Conservation (phyloP, 805 yeast species). For the Zygoascus bituminiphila region DNA sequence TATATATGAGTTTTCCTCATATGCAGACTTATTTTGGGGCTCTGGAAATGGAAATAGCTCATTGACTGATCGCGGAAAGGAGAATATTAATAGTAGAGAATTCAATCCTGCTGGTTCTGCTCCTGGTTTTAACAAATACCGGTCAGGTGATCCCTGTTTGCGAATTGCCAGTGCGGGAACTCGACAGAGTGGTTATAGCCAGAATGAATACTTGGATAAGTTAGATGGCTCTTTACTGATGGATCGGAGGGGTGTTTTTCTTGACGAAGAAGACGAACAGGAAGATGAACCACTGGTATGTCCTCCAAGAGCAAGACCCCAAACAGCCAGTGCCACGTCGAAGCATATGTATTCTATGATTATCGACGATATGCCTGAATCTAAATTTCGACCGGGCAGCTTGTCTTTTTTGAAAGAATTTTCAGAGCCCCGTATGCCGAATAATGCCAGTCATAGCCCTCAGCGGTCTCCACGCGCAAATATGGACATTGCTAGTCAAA, state of each 20-base stretch:
- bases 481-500: too few species aligned
- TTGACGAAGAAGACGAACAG: background rate
- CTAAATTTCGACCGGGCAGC: background rate
- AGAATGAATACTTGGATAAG: too few species aligned
- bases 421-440: background rate
- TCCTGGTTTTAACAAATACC: background rate
- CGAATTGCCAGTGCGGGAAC: background rate
- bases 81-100: background rate
- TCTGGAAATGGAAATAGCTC: too few species aligned
- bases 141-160: background rate
- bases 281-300: background rate
- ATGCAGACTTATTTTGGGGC: background rate
- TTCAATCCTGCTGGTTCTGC: background rate
- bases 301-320: background rate
- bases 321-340: background rate
- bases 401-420: background rate
- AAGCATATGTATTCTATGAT: background rate
- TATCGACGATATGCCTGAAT: background rate
- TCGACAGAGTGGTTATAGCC: background rate
- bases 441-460: background rate
- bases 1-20: background rate
- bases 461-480: background rate
- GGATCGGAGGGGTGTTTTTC: background rate
- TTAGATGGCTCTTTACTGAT: too few species aligned
- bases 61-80: background rate